Evolutionary conservation across 208 protist genomes (phyloP), one percentile per base, ranked within the genome.

Genomic region (Leishmania arabica): DNA sequence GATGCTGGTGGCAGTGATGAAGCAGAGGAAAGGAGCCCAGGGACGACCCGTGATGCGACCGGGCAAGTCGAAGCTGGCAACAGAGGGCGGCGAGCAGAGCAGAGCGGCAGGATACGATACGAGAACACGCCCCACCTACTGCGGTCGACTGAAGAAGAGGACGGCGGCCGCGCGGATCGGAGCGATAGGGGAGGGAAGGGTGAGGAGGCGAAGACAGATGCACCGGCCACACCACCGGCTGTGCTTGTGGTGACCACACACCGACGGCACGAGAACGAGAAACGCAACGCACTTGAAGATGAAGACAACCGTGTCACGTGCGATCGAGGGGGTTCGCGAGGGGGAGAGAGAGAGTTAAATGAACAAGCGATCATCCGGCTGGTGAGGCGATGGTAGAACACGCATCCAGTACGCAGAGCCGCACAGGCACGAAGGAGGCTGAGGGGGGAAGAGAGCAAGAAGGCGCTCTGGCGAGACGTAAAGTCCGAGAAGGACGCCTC

Each of bases 221-320:
- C 42, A n/a, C 77, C 54, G 77, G 49, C 53, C n/a, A 51, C 70
- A 76, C 31, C 56, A 3, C 58, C 27, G 54, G 24, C 21, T 19
- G 54, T n/a, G 24, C 2, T 19, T 9, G 54, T n/a, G 54, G 54
- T 49, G 45, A 49, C 45, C 45, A 49, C 45, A 49, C 45, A 49
- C 45, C 45, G 45, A 13, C 45, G 45, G 9, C 9, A 47, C 8
- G 9, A 11, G 6, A 82, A 81, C 60, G 21, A 66, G 53, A 79
- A 31, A 88, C 34, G 53, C 15, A 58, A 78, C 77, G 31, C 40
- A 24, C 6, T 51, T 49, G 70, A n/a, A 77, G 13, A 79, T 19
- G 64, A 69, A 62, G 31, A 65, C 15, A 40, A 17, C 58, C 8
- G 27, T 64, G 24, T 27, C 58, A 7, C 27, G n/a, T 64, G 27